Evolutionary conservation across 495 filamentous ascomycete species (phyloP).

Genomic region (Trichoderma reesei): DNA sequence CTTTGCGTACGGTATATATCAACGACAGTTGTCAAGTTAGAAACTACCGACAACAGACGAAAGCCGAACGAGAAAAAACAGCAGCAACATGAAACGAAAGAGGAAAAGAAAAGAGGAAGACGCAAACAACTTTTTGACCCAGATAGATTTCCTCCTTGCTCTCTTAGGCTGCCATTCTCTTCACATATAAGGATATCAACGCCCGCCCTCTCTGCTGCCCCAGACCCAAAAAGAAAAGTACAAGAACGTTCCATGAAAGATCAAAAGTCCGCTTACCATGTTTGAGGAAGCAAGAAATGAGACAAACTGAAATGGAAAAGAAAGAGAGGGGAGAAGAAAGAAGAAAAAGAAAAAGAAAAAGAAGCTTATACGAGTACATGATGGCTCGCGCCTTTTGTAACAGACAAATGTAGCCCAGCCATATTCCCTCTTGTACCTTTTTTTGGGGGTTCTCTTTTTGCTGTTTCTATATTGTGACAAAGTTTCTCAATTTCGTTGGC

Average conservation of each 20-base stretch:
- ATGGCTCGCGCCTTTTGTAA: background rate
- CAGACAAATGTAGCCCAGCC: background rate
- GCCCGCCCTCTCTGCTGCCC: background rate
- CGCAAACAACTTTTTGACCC: slow-evolving; percentile 4
- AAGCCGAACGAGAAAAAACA: too few species aligned
- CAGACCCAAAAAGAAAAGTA: background rate
- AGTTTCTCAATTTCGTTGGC: too few species aligned
- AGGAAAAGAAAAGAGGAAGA: background rate
- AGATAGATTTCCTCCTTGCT: background rate
- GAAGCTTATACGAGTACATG: slow-evolving; percentile 3
- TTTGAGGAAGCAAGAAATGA: background rate
- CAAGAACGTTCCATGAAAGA: background rate
- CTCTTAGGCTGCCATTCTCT: too few species aligned
- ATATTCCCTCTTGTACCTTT: background rate
- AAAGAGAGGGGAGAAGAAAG: background rate
- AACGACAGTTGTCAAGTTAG: too few species aligned
- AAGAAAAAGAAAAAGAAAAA: background rate
- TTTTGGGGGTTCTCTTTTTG: background rate
- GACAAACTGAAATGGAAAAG: background rate
- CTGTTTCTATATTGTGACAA: too few species aligned
- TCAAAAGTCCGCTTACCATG: slow-evolving; percentile 15
- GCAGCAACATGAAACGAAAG: background rate
- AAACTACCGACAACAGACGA: too few species aligned
- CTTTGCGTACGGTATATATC: too few species aligned
- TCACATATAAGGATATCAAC: background rate